Evolutionary conservation across 352 stramenopile species (phyloP).

Genomic region (Phytophthora ohioensis): DNA sequence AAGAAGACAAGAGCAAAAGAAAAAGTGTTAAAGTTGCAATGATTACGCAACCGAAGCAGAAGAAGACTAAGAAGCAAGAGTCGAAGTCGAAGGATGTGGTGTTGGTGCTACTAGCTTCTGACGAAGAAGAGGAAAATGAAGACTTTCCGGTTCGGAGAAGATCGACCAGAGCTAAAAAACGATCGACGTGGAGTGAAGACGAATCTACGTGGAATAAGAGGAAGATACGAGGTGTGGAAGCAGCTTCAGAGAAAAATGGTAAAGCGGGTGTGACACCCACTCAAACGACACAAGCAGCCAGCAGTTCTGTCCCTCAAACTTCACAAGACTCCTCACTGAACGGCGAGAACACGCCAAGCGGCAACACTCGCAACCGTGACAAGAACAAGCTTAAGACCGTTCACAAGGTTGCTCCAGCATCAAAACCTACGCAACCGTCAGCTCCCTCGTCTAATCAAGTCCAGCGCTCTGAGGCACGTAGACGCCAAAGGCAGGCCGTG

Average conservation of each 20-base stretch:
- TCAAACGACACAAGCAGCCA: conserved; percentile 18
- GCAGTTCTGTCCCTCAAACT: conserved; percentile 1
- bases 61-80: neutral
- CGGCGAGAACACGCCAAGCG: conserved; percentile 10
- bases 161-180: conserved; percentile 8
- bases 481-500: neutral
- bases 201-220: neutral
- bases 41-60: neutral
- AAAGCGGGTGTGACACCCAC: conserved; percentile 1
- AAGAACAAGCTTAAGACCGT: conserved; percentile 1
- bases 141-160: neutral
- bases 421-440: neutral
- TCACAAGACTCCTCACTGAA: neutral
- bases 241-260: neutral
- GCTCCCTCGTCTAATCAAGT: neutral
- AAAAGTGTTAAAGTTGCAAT: conserved; percentile 1
- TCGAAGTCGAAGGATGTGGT: neutral
- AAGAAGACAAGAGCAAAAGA: no score
- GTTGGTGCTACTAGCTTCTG: neutral
- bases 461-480: neutral
- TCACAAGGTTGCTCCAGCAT: neutral
- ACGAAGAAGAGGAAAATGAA: conserved; percentile 19
- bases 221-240: neutral
- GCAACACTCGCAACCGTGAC: neutral
- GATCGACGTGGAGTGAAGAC: neutral